Percentiles rank a stretch among this genome's conserved stretches.
These are phyloP conservation scores for Viola pubescens DNA, from an alignment of 441 rosid genomes.

Conservation along the genomic window DNA sequence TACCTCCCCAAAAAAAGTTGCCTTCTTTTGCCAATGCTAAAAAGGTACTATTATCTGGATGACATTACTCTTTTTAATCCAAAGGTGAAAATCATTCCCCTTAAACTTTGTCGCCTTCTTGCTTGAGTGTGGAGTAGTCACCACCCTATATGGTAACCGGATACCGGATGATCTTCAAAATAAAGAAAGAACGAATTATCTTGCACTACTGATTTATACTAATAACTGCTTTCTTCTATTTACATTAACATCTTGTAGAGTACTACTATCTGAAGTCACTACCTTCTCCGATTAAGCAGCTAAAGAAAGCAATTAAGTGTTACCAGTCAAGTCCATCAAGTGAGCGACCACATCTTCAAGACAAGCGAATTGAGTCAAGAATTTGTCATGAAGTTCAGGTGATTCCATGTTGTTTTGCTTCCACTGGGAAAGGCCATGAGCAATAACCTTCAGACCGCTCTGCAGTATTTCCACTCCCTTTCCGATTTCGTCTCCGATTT, in stretches of 20 bases:
- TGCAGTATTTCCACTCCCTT: constrained; percentile 69
- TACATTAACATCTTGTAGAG: neutral
- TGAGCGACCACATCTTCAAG: constrained; percentile 59
- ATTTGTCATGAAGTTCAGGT: constrained; percentile 45
- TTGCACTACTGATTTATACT: constrained; percentile 2
- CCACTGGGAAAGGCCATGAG: constrained; percentile 57
- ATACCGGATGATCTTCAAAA: neutral
- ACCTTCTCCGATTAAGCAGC: neutral
- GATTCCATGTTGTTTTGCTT: constrained; percentile 33
- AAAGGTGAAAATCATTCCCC: too few species aligned
- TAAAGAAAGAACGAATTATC: constrained; percentile 1
- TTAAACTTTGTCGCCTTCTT: too few species aligned
- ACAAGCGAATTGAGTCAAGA: constrained; percentile 48
- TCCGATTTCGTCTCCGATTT: constrained; percentile 54
- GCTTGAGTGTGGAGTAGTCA: too few species aligned
- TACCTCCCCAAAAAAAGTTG: too few species aligned
- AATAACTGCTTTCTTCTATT: neutral
- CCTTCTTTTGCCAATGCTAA: too few species aligned
- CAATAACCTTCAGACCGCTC: constrained; percentile 60
- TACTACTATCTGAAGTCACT: constrained; percentile 3
- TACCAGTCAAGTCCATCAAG: constrained; percentile 36
- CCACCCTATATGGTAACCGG: too few species aligned
- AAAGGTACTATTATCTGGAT: too few species aligned
- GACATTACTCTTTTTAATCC: too few species aligned
- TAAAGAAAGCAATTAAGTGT: constrained; percentile 2